A percentile compares a stretch with the other conserved stretches of the same genome.
Conservation (phyloP, 2,329 filamentous ascomycete genomes). For the Blastomyces gilchristii region DNA sequence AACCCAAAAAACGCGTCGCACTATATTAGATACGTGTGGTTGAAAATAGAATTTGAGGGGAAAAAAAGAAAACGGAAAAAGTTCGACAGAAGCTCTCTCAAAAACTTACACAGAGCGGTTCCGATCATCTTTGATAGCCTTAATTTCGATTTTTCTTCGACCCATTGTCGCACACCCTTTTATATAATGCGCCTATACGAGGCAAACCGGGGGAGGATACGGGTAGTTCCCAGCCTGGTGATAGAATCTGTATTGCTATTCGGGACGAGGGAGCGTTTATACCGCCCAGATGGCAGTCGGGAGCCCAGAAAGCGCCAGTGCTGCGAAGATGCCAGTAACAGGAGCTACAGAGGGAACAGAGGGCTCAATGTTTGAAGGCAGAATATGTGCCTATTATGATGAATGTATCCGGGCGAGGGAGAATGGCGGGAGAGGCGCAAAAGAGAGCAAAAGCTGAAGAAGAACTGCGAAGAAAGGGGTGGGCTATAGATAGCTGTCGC, state of each 20-base stretch:
- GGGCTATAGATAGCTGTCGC: too few relatives aligned
- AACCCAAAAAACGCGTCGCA: neutral
- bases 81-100: neutral
- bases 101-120: constrained; percentile 84
- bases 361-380: neutral
- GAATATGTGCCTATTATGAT: neutral
- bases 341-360: too few relatives aligned
- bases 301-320: neutral
- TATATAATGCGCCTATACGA: neutral
- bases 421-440: neutral
- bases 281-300: neutral
- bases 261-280: neutral
- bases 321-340: neutral
- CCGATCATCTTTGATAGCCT: constrained; percentile 96
- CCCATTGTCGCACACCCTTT: constrained; percentile 55
- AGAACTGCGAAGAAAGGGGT: neutral
- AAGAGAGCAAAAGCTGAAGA: neutral
- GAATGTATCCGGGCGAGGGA: neutral
- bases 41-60: neutral
- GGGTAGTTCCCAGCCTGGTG: neutral
- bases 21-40: neutral
- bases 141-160: constrained; percentile 98
- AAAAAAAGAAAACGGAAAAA: constrained; percentile 5
- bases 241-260: neutral
- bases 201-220: neutral